Percentiles rank a stretch among this genome's conserved stretches.
phyloP scores from a whole-genome alignment of 768 basidiomycete genomes.

The Amanita polypyramis region DNA sequence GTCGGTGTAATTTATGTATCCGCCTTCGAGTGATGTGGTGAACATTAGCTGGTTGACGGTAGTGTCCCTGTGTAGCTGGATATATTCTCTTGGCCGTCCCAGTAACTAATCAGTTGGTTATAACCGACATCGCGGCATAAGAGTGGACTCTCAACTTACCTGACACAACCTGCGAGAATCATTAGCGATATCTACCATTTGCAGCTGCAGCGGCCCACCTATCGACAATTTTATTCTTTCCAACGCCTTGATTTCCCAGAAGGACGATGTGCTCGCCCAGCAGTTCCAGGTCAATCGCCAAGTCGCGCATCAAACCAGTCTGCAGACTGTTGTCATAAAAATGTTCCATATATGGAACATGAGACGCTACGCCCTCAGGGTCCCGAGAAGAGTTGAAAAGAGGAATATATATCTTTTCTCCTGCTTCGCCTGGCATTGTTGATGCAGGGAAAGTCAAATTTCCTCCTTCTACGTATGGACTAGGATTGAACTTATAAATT shows the following conservation, averaged over 20 bases:
- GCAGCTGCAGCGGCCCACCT: conserved; percentile 23
- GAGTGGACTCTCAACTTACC: conserved; percentile 18
- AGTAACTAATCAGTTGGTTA: conserved; percentile 30
- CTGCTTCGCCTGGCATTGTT: conserved; percentile 21
- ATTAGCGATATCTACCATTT: background rate
- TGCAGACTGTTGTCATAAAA: conserved; percentile 65
- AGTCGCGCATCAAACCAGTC: conserved; percentile 54
- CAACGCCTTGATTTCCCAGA: conserved; percentile 64
- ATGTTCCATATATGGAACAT: conserved; percentile 59
- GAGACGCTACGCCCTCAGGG: conserved; percentile 41
- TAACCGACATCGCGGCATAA: background rate
- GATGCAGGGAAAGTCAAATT: conserved; percentile 37
- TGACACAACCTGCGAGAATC: conserved; percentile 37
- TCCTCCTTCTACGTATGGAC: conserved; percentile 27
- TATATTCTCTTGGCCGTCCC: conserved; percentile 54
- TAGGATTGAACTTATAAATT: conserved; percentile 35
- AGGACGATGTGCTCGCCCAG: conserved; percentile 55
- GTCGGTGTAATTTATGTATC: conserved; percentile 49
- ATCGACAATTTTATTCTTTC: conserved; percentile 64
- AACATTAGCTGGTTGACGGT: conserved; percentile 67
- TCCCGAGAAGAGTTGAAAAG: conserved; percentile 40
- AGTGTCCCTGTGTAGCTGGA: conserved; percentile 61
- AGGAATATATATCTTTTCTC: conserved; percentile 29
- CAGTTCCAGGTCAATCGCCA: conserved; percentile 52
- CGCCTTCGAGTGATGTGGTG: conserved; percentile 47